Evolutionary conservation across 495 filamentous ascomycete species (phyloP), one percentile per base, ranked within the genome.

Genomic region (Aspergillus biplanus): DNA sequence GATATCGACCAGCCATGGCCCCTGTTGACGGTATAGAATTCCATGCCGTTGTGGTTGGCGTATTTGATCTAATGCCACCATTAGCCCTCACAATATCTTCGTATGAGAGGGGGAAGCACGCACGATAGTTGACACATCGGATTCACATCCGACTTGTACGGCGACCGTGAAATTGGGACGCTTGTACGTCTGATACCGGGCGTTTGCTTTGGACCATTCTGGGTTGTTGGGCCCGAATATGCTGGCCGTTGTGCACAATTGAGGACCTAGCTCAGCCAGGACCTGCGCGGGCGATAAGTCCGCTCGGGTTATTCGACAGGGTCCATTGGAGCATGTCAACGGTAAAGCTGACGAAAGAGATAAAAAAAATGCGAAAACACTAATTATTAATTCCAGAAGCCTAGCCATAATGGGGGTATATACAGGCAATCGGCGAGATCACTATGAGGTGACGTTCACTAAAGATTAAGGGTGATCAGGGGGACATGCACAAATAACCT

Each of bases 1-100:
- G 56, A 44, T 12, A 5, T 33, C 8, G 56, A 35, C 31, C 34
- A 33, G 15, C 44, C 55, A 49, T 64, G 56, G 47, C 46, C 62
- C 7, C 55, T 32, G 33, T 59, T 59, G 18, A 52, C 32, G 5
- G 49, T 48, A 16, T 59, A 34, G 13, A 64, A 64, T 6, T 57
- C 53, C 37, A 64, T 46, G 33, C 49, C 47, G 49, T 64, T 54
- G 6, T 16, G 4, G 31, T 64, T 64, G 49, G 33, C 42, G 44
- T 54, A 64, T 31, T 44, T 48, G 16, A 64, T 49, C 62, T 64
- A 35, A 3, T 9, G 15, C 8, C 39, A 15, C 8, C 3, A 15
- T 44, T 15, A 44, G 15, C 15, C 15, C 8, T 15, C 39, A 9
- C 8, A 44, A 44, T 9, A 9, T 44, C 15, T 3, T 1, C 39